Conservation (phyloP, 169 alveolate genomes). For the Sarcocystis neurona region DNA sequence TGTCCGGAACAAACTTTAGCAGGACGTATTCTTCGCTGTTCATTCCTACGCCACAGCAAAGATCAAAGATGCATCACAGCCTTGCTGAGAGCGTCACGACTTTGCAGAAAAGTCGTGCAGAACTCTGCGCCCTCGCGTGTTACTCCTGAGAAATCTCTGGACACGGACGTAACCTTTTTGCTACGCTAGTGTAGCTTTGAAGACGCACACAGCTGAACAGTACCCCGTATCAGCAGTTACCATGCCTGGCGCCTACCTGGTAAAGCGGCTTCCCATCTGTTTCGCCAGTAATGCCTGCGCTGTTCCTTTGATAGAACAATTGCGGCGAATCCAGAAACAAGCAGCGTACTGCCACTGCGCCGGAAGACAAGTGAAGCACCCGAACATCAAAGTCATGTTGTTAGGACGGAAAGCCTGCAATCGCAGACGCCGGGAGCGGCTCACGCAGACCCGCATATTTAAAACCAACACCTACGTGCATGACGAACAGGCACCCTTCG, state of each 20-base stretch:
- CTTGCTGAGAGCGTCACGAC: not conserved
- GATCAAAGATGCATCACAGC: not conserved
- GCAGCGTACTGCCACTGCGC: not conserved
- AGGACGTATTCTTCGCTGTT: conserved; percentile 10
- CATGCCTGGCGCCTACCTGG: conserved; percentile 7
- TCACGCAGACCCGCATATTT: too few species aligned
- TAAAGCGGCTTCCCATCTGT: not conserved
- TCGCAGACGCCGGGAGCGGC: too few species aligned
- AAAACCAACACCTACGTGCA: too few species aligned
- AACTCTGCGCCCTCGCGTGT: not conserved
- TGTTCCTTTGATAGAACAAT: not conserved
- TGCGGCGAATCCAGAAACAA: conserved; percentile 17
- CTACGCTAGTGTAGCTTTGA: not conserved
- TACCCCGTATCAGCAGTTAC: not conserved
- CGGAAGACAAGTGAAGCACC: not conserved
- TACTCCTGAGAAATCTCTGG: not conserved
- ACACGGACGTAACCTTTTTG: not conserved
- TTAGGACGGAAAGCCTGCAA: too few species aligned
- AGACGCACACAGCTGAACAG: not conserved
- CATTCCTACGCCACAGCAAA: not conserved
- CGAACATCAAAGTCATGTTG: not conserved
- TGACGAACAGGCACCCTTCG: too few species aligned
- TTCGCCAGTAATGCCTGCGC: conserved; percentile 24
- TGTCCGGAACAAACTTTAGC: conserved; percentile 16
- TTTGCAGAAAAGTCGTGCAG: not conserved